phyloP scores from a whole-genome alignment of 1,284 basidiomycete genomes.

The Sporisorium exsertum region DNA sequence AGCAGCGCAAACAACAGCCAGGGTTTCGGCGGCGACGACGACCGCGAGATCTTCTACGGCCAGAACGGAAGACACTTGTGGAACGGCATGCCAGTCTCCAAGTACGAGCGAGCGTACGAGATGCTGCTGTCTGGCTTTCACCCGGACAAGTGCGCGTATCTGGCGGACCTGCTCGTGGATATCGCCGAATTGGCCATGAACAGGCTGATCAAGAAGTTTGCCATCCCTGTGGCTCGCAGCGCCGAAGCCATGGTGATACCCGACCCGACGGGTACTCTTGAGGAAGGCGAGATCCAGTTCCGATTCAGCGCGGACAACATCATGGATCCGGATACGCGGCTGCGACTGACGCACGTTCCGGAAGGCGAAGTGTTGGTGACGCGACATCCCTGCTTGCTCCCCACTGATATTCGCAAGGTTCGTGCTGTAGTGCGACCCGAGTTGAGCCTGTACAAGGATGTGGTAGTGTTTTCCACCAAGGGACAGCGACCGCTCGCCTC shows the following conservation, averaged over 20 bases:
- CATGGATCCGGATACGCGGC: conserved; percentile 39
- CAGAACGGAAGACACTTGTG: conserved; percentile 41
- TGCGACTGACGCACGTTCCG: conserved; percentile 30
- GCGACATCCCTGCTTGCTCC: conserved; percentile 60
- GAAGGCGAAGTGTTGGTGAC: conserved; percentile 57
- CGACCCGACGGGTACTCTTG: conserved; percentile 48
- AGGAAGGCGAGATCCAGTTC: conserved; percentile 60
- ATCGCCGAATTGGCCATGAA: conserved; percentile 32
- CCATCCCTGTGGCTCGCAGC: conserved; percentile 38
- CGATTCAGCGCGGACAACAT: conserved; percentile 46
- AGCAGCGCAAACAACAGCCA: not conserved
- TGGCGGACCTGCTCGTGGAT: conserved; percentile 33
- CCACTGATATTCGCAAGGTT: conserved; percentile 62
- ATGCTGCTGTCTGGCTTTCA: conserved; percentile 62
- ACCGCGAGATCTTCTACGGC: conserved; percentile 30
- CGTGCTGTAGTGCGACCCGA: conserved; percentile 52
- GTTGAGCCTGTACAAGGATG: conserved; percentile 48
- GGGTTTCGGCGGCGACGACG: conserved; percentile 22
- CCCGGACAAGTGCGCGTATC: conserved; percentile 29
- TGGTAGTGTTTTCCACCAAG: conserved; percentile 60
- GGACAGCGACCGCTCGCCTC: conserved; percentile 54
- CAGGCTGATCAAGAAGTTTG: conserved; percentile 29
- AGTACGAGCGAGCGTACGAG: conserved; percentile 57
- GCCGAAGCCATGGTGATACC: conserved; percentile 39
- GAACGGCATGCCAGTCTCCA: conserved; percentile 48